A percentile compares a stretch with the other conserved stretches of the same genome.
Evolutionary conservation across 495 filamentous ascomycete species (phyloP).

Genomic region (Podospora appendiculata): DNA sequence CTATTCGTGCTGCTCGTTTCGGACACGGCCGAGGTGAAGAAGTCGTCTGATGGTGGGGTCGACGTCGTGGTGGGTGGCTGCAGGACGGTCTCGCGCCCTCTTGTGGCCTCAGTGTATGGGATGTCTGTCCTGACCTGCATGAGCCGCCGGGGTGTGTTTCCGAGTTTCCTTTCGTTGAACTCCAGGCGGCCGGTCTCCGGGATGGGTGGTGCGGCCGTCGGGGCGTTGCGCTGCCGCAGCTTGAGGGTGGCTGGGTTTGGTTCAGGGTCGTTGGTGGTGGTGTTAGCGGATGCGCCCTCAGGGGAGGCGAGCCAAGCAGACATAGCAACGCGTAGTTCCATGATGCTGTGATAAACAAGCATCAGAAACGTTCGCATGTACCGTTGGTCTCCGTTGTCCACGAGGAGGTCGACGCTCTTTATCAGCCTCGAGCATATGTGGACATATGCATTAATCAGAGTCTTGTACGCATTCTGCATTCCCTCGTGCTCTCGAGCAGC

Average conservation of each 20-base stretch:
- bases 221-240: not conserved
- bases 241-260: not conserved
- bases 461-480: slow-evolving; percentile 52
- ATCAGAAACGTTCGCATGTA: slow-evolving; percentile 73
- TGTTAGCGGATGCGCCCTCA: too few relatives aligned
- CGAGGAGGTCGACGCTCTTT: slow-evolving; percentile 57
- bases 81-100: not conserved
- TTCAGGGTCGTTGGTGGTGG: too few relatives aligned
- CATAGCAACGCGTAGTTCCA: slow-evolving; percentile 54
- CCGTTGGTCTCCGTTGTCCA: slow-evolving; percentile 61
- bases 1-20: not conserved
- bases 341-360: slow-evolving; percentile 65
- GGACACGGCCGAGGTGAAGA: slow-evolving; percentile 54
- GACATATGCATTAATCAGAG: slow-evolving; percentile 64
- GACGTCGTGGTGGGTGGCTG: slow-evolving; percentile 9
- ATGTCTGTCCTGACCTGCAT: slow-evolving; percentile 20
- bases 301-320: slow-evolving; percentile 1
- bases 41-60: slow-evolving; percentile 64
- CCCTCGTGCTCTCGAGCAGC: slow-evolving; percentile 47
- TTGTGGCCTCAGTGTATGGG: slow-evolving; percentile 7
- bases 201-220: not conserved
- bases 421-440: slow-evolving; percentile 61
- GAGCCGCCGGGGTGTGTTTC: slow-evolving; percentile 2
- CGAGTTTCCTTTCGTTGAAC: not conserved
- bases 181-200: not conserved